A percentile compares a stretch with the other conserved stretches of the same genome.
Evolutionary conservation across 192 early-diverging fungal genomes (phyloP).

Genomic region (Linnemannia zychae): DNA sequence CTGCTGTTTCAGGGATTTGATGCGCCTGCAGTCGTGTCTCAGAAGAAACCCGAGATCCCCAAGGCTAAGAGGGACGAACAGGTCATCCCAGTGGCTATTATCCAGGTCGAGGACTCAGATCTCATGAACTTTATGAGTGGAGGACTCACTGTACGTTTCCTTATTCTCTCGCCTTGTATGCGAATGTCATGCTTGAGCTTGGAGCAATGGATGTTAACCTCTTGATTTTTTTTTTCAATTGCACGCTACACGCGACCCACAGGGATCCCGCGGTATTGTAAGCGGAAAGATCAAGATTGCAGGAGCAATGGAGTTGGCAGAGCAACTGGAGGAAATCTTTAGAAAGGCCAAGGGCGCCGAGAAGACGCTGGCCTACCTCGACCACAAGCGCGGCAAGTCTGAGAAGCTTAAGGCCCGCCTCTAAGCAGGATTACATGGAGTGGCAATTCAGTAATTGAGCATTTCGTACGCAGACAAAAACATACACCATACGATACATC

Average conservation of each 20-base stretch:
- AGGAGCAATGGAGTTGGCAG: constrained; percentile 54
- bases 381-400: constrained; percentile 49
- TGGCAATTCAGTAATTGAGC: neutral
- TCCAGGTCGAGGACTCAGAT: constrained; percentile 52
- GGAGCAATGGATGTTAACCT: neutral
- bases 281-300: constrained; percentile 58
- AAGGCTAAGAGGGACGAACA: constrained; percentile 52
- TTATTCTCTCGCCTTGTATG: neutral
- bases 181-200: neutral
- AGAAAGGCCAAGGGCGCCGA: constrained; percentile 53
- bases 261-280: constrained; percentile 55
- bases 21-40: constrained; percentile 42
- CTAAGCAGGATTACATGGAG: neutral
- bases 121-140: constrained; percentile 56
- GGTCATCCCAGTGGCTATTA: constrained; percentile 50
- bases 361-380: constrained; percentile 52
- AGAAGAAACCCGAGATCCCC: constrained; percentile 50
- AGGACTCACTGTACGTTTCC: constrained; percentile 44
- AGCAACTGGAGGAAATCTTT: constrained; percentile 49
- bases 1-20: constrained; percentile 48
- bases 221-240: neutral
- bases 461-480: neutral
- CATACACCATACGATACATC: neutral
- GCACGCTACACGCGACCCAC: neutral
- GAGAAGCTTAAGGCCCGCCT: constrained; percentile 48